A percentile compares a stretch with the other conserved stretches of the same genome.
Conservation (phyloP, 805 yeast species). For the Candida silvatica region DNA sequence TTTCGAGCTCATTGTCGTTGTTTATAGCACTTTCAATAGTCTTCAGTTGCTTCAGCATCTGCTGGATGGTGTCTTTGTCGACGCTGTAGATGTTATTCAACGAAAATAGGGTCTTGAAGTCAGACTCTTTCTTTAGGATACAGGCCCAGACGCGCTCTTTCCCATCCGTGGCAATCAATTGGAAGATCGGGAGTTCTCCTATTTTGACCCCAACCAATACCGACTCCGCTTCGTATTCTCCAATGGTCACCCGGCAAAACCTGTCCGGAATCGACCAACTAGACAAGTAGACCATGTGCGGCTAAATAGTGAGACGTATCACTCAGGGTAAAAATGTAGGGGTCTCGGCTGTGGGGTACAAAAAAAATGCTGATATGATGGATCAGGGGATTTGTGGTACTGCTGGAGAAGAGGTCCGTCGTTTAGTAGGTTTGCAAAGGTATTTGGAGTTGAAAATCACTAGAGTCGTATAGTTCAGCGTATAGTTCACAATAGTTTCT, state of each 20-base stretch:
- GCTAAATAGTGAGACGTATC: too few relatives aligned
- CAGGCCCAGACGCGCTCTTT: not conserved
- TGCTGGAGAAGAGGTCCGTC: too few relatives aligned
- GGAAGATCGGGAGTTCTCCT: slow-evolving; percentile 1
- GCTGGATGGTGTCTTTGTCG: slow-evolving; percentile 3
- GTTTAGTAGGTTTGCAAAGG: too few relatives aligned
- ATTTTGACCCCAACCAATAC: not conserved
- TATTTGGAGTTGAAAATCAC: too few relatives aligned
- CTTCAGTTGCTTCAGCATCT: slow-evolving; percentile 2
- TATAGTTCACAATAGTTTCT: too few relatives aligned
- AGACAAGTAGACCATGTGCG: not conserved
- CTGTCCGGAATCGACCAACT: not conserved
- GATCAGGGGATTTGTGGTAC: too few relatives aligned
- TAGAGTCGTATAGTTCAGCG: too few relatives aligned
- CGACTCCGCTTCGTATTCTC: too few relatives aligned
- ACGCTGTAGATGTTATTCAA: not conserved
- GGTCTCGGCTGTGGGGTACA: too few relatives aligned
- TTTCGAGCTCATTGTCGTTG: too few relatives aligned
- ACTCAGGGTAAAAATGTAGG: too few relatives aligned
- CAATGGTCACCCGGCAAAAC: not conserved
- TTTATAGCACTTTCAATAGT: not conserved
- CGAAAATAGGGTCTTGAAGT: not conserved
- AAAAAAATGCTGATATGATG: too few relatives aligned
- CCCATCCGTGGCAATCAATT: slow-evolving; percentile 1
- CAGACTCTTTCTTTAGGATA: not conserved